Conservation (phyloP, 148 eudicot species). For the Gaultheria prostrata region DNA sequence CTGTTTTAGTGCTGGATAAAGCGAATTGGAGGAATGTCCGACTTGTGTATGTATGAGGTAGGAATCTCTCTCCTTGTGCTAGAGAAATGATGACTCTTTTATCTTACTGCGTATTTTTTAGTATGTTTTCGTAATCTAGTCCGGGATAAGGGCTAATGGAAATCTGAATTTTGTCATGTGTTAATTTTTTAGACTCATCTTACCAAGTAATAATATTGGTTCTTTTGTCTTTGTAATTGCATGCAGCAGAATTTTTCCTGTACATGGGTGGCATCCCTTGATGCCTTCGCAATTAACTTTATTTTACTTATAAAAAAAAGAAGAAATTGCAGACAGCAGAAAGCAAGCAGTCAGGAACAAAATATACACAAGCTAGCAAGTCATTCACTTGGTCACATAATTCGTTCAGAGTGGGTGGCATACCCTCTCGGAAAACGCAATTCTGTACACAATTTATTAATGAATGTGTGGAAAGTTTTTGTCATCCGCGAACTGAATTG, state of each 20-base stretch:
- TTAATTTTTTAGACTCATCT: slow-evolving; percentile 2
- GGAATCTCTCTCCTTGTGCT: slow-evolving; percentile 13
- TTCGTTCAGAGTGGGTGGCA: background rate
- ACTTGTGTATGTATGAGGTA: slow-evolving; percentile 66
- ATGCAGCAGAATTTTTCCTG: too few relatives aligned
- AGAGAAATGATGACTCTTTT: background rate
- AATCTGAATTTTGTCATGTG: background rate
- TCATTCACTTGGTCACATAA: background rate
- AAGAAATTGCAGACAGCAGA: background rate
- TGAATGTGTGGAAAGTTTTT: background rate
- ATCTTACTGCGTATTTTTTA: background rate
- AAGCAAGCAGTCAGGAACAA: background rate
- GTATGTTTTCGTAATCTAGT: background rate
- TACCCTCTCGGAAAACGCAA: background rate
- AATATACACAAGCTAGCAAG: background rate
- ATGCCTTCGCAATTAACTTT: too few relatives aligned
- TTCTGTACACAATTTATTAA: background rate
- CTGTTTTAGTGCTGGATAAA: slow-evolving; percentile 43
- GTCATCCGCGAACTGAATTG: background rate
- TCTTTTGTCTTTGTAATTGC: background rate
- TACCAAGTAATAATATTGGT: background rate
- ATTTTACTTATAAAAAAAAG: too few relatives aligned
- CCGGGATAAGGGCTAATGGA: background rate
- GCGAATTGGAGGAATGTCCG: slow-evolving; percentile 51
- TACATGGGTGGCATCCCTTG: too few relatives aligned